Evolutionary conservation across 2,329 filamentous ascomycete genomes (phyloP).

Genomic region (Phaeosphaeriaceae sp.): DNA sequence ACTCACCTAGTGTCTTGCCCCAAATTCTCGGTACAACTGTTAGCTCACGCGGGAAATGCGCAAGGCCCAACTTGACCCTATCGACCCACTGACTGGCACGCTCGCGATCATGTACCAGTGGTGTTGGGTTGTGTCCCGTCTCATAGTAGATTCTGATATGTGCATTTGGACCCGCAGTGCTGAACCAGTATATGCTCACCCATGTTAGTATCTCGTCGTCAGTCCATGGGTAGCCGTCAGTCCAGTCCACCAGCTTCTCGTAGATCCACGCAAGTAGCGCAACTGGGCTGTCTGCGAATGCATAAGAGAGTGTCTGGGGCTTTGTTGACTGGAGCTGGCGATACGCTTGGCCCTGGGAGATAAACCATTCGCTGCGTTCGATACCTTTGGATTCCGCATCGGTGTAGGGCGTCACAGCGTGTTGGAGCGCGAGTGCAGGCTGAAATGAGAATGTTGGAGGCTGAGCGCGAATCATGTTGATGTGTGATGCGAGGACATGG

Average conservation of each 20-base stretch:
- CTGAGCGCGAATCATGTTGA: slow-evolving; percentile 65
- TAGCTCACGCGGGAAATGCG: slow-evolving; percentile 67
- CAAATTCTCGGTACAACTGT: slow-evolving; percentile 62
- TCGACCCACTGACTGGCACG: slow-evolving; percentile 53
- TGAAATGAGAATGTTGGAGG: slow-evolving; percentile 52
- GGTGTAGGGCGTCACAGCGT: slow-evolving; percentile 63
- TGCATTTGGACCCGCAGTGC: slow-evolving; percentile 72
- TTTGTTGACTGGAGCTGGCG: slow-evolving; percentile 69
- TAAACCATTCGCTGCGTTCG: slow-evolving; percentile 66
- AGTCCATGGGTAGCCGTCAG: slow-evolving; percentile 74
- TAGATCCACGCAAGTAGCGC: slow-evolving; percentile 80
- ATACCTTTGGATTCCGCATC: slow-evolving; percentile 61
- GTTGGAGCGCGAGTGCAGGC: slow-evolving; percentile 66
- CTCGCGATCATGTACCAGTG: slow-evolving; percentile 37
- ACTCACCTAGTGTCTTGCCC: slow-evolving; percentile 63
- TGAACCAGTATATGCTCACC: slow-evolving; percentile 78
- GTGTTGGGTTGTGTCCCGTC: slow-evolving; percentile 52
- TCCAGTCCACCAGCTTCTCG: slow-evolving; percentile 82
- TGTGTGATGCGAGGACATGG: slow-evolving; percentile 66
- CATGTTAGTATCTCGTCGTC: slow-evolving; percentile 80
- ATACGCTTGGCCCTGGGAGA: slow-evolving; percentile 65
- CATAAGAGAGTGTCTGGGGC: slow-evolving; percentile 76
- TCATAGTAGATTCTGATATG: slow-evolving; percentile 78
- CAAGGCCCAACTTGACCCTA: slow-evolving; percentile 61
- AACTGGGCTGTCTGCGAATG: slow-evolving; percentile 73